These are phyloP conservation scores for Fusarium piperis DNA, from an alignment of 2,329 filamentous ascomycete species.

Conservation along the genomic window DNA sequence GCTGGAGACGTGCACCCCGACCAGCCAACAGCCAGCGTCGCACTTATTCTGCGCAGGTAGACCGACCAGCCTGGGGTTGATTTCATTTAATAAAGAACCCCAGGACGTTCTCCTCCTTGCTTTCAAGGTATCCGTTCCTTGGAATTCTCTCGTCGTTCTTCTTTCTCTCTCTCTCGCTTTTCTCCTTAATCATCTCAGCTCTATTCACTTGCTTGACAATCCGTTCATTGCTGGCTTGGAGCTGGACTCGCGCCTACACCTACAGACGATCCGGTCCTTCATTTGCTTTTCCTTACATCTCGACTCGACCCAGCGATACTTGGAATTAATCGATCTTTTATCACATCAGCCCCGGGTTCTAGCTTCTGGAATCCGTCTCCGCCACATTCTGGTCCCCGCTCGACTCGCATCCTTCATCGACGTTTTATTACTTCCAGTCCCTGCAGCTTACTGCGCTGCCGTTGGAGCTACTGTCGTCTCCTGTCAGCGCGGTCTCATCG, in stretches of 20 bases:
- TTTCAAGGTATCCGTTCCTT: conserved; percentile 25
- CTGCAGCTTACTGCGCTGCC: conserved; percentile 1
- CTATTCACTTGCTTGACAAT: conserved; percentile 2
- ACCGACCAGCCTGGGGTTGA: neutral
- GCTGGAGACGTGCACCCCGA: conserved; percentile 8
- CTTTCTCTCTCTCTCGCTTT: neutral
- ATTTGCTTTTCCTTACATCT: conserved; percentile 7
- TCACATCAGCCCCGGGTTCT: conserved; percentile 11
- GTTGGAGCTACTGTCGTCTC: conserved; percentile 9
- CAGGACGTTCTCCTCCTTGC: conserved; percentile 20
- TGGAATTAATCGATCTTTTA: conserved; percentile 2
- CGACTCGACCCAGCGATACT: neutral
- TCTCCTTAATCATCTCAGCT: conserved; percentile 2
- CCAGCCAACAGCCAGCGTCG: conserved; percentile 30
- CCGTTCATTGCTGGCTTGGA: conserved; percentile 30
- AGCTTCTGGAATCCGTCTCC: conserved; percentile 16
- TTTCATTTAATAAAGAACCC: conserved; percentile 32
- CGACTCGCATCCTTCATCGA: neutral
- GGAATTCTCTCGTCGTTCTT: conserved; percentile 8
- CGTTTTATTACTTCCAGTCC: neutral
- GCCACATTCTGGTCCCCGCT: conserved; percentile 13
- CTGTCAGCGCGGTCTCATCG: conserved; percentile 31
- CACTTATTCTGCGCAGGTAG: conserved; percentile 8
- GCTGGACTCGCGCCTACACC: conserved; percentile 32
- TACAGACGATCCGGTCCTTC: conserved; percentile 13